These are phyloP conservation scores for Paecilomyces fulvus DNA, from an alignment of 2,329 filamentous ascomycete genomes.

Conservation along the genomic window DNA sequence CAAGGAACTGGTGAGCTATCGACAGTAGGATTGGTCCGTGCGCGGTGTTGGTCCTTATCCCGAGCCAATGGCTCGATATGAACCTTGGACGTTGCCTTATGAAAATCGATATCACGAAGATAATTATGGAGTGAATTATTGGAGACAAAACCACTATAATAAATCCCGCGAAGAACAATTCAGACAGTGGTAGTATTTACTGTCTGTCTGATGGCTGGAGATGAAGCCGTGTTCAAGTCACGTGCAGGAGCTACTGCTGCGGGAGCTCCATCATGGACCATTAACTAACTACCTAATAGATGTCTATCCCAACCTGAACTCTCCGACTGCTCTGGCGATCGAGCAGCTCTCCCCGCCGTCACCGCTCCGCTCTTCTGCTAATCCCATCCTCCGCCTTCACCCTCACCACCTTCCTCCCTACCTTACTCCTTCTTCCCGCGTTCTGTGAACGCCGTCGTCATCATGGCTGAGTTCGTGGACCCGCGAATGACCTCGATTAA, in stretches of 20 bases:
- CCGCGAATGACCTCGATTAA: constrained; percentile 48
- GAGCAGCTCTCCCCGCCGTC: constrained; percentile 3
- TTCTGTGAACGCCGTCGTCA: constrained; percentile 9
- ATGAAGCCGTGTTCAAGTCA: background rate
- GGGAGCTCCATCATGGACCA: background rate
- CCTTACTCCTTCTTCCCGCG: constrained; percentile 5
- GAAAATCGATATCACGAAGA: too few species aligned
- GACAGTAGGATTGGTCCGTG: too few species aligned
- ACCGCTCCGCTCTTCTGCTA: constrained; percentile 2
- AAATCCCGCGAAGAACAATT: too few species aligned
- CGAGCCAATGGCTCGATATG: too few species aligned
- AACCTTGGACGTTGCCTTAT: too few species aligned
- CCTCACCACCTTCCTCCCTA: constrained; percentile 7
- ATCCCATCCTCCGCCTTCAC: constrained; percentile 8
- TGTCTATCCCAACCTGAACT: background rate
- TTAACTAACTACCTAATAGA: too few species aligned
- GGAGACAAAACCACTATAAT: too few species aligned
- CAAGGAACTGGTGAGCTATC: too few species aligned
- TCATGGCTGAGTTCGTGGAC: constrained; percentile 36
- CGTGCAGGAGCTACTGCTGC: background rate
- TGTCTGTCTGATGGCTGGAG: background rate
- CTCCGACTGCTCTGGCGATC: background rate
- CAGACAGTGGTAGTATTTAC: too few species aligned
- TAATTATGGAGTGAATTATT: too few species aligned
- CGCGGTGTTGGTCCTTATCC: too few species aligned